phyloP scores from a whole-genome alignment of 1,284 basidiomycete species.

The Singerocomus rubriflavus region DNA sequence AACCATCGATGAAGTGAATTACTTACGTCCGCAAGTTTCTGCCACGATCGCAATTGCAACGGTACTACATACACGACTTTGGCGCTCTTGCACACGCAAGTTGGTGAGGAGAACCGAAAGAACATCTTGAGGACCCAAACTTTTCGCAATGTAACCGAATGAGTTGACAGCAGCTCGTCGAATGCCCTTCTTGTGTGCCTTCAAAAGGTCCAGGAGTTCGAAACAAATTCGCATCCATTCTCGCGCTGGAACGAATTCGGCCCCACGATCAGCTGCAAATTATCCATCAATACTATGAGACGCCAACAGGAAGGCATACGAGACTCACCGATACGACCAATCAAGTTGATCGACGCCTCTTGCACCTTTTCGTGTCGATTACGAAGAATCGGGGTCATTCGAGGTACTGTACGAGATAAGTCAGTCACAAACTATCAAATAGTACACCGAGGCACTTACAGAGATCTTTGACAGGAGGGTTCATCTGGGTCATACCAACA shows the following conservation, averaged over 20 bases:
- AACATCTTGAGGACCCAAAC: constrained; percentile 98
- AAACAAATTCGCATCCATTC: constrained; percentile 99
- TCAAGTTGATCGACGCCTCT: constrained; percentile 98
- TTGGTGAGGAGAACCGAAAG: constrained; percentile 96
- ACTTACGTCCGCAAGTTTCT: constrained; percentile 92
- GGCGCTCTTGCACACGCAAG: constrained; percentile 96
- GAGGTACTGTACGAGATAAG: constrained; percentile 65
- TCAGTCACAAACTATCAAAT: constrained; percentile 10
- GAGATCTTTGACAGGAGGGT: constrained; percentile 98
- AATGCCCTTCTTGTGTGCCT: constrained; percentile 99
- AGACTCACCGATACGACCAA: constrained; percentile 87
- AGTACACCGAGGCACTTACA: constrained; percentile 50
- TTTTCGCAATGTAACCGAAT: constrained; percentile 99
- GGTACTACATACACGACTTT: constrained; percentile 97
- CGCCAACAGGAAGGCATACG: neutral
- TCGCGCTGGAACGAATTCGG: constrained; percentile 96
- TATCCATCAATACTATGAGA: constrained; percentile 11
- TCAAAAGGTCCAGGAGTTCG: constrained; percentile 94
- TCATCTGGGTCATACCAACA: constrained; percentile 99
- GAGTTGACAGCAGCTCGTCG: constrained; percentile 98
- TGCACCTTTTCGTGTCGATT: constrained; percentile 99
- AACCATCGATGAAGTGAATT: constrained; percentile 3
- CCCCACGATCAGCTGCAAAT: constrained; percentile 87
- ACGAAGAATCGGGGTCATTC: constrained; percentile 98
- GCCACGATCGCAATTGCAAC: constrained; percentile 98